Base-by-base conservation (phyloP, 768 basidiomycete species). In the Daedalea quercina region DNA sequence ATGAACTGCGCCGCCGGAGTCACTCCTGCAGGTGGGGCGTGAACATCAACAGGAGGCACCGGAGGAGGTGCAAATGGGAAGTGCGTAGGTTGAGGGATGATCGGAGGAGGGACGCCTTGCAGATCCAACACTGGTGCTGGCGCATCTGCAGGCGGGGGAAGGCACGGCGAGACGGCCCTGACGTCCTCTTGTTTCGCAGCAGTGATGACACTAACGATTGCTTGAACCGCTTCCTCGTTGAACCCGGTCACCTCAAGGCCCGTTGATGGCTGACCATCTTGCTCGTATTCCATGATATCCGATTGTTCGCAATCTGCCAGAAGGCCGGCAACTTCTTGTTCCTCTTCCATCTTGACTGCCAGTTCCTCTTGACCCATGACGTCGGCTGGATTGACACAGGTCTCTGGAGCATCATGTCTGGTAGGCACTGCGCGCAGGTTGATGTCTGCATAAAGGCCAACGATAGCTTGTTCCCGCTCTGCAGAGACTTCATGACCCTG, bases 331-430 rank as follows among this genome's bases (percentile, higher is more conserved):
- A 40, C 37, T 6, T 19, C 37, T 40, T 7, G 37, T 11, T 13
- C n/a, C 35, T 23, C 47, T 15, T 34, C 51, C 2, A 42, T 13
- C 37, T 54, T 54, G 22, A 51, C 44, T 9, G 22, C 11, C 11
- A 59, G 40, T 24, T n/a, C 45, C 25, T 35, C 7, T 40, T 40
- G 19, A 31, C 53, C 59, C 53, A 72, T 63, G 25, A 73, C 68
- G 28, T 74, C 70, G 28, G 69, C 55, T 20, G 77, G 76, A 57
- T 78, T 69, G 46, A 79, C 64, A 25, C 71, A 66, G 4, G 56
- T 40, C 3, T 55, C 52, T 26, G 59, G 59, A 3, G 54, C 31
- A 8, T 62, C 58, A 24, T 52, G 53, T 17, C 54, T 50, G 23
- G 60, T 52, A 44, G 61, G 55, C 4, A 41, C 49, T 22, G 67